Percentiles rank a stretch among this genome's conserved stretches.
Evolutionary conservation across 768 basidiomycete genomes (phyloP).

Genomic region (Scleroderma bovista): DNA sequence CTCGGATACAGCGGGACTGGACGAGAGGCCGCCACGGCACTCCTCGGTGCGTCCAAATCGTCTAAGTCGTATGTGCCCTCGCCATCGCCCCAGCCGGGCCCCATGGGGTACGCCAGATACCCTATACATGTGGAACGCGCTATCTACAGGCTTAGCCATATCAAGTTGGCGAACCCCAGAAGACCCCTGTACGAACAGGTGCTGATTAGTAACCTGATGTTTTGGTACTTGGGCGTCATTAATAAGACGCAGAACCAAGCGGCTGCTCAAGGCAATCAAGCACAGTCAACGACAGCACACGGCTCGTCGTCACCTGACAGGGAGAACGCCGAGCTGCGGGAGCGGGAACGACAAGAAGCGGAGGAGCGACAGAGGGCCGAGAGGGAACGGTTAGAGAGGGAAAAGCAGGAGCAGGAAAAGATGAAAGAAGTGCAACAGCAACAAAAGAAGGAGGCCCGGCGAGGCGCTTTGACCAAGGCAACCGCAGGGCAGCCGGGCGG

Average conservation of each 20-base stretch:
- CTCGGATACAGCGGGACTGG: constrained; percentile 45
- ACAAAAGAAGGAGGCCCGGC: constrained; percentile 36
- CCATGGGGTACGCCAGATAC: constrained; percentile 65
- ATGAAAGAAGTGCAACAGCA: constrained; percentile 24
- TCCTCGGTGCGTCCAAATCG: constrained; percentile 80
- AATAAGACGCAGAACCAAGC: constrained; percentile 73
- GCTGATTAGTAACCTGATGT: constrained; percentile 90
- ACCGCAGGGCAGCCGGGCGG: constrained; percentile 42
- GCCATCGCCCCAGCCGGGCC: constrained; percentile 45
- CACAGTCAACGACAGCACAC: constrained; percentile 14
- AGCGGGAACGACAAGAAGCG: constrained; percentile 34
- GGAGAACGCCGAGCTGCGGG: constrained; percentile 22
- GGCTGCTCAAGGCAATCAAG: constrained; percentile 29
- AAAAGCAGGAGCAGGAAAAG: constrained; percentile 38
- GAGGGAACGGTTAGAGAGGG: constrained; percentile 41
- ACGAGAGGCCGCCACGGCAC: constrained; percentile 80
- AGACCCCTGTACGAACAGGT: constrained; percentile 97
- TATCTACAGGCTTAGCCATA: constrained; percentile 95
- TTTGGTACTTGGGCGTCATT: constrained; percentile 98
- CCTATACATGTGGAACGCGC: constrained; percentile 99
- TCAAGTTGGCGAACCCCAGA: constrained; percentile 96
- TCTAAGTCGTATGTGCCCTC: constrained; percentile 62
- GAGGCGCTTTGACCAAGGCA: constrained; percentile 64
- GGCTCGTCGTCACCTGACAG: constrained; percentile 29
- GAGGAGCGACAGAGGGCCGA: constrained; percentile 38